Base-by-base conservation (phyloP, 305 asterid genomes). In the Fraxinus ornus region DNA sequence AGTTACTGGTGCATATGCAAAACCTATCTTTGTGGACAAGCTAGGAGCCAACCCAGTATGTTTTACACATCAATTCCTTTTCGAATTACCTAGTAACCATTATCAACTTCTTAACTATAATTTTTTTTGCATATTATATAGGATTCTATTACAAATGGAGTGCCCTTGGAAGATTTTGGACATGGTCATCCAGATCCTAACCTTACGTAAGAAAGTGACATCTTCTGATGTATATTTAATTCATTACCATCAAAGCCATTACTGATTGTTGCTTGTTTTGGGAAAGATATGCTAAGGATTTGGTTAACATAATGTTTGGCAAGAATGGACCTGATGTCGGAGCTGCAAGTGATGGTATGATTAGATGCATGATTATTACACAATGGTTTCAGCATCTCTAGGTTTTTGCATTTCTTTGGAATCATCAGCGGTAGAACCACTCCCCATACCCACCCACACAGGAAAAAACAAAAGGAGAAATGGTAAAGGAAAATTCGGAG, bases 171-270 rank as follows among this genome's bases (percentile, higher is more conserved):
- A 88, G 98, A 96, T 89, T 96, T 96, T 86, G 99, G 98, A 44
- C 98, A 96, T 73, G 99, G 99, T 72, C 99, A 96, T 91, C 99
- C 99, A 70, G 99, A 96, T 86, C 99, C 99, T 79, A 96, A 96
- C 86, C 94, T 96, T 80, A 94, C 97, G 97, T 96, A 91, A 93
- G 97, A 79, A 78, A 85, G 57, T 68, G 49, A n/a, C 72, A 32
- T 15, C 75, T 76, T 80, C 39, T 83, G 24, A 68, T 39, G n/a
- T 68, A 77, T 22, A 85, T 75, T 52, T 49, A 68, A 57, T 71
- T 82, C 12, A 55, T 76, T 82, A 41, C 30, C 19, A 26, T 62
- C 79, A 66, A 78, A 82, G 82, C 55, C 70, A 70, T 70, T 71
- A 78, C 86, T 86, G 82, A 80, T 83, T 82, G 79, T 81, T 78